Base-by-base conservation (phyloP, 495 filamentous ascomycete genomes). In the Daldinia decipiens region DNA sequence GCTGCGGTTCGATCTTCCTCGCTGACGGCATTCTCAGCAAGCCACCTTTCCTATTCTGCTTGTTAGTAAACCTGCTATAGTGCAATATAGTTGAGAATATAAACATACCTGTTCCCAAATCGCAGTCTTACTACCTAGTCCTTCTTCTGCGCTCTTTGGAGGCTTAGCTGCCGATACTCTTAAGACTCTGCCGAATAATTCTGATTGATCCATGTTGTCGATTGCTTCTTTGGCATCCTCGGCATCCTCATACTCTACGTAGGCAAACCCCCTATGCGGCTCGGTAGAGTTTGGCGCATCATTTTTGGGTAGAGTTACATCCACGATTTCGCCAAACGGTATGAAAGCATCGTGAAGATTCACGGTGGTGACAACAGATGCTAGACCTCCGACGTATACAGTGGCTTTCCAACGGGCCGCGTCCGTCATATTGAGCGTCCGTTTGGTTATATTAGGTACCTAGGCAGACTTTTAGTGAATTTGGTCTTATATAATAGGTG, bases 171-270 rank as follows among this genome's bases (percentile, higher is more conserved):
- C 86, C 13, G 93, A 93, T 17, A 98, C 95, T 78, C 92, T 97
- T 79, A 99, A 90, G 3, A 95, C 91, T 32, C 92, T 86, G 2
- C 95, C 96, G 76, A 93, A 98, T n/a, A 99, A 85, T 82, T 97
- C 94, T 66, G 93, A 90, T 75, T 96, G 93, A 74, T 99, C 93
- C 96, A 98, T 98, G 79, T 99, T 99, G 84, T 98, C 93, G 76
- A 99, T 97, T 39, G 95, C 95, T 79, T 98, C 95, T 66, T 89
- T 90, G 53, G 94, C 94, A 81, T 99, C 95, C 59, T 88, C 88
- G 21, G 88, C 85, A 36, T 92, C 82, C 74, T 97, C 93, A 78
- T 92, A 99, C 75, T 99, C 95, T 39, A 99, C 92, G 74, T 98
- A 98, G 68, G 94, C 96, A 79, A 98, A 99, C 0, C 95, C 95